Evolutionary conservation across 768 basidiomycete species (phyloP), one percentile per base, ranked within the genome.

Genomic region (Leccinum obscurum): DNA sequence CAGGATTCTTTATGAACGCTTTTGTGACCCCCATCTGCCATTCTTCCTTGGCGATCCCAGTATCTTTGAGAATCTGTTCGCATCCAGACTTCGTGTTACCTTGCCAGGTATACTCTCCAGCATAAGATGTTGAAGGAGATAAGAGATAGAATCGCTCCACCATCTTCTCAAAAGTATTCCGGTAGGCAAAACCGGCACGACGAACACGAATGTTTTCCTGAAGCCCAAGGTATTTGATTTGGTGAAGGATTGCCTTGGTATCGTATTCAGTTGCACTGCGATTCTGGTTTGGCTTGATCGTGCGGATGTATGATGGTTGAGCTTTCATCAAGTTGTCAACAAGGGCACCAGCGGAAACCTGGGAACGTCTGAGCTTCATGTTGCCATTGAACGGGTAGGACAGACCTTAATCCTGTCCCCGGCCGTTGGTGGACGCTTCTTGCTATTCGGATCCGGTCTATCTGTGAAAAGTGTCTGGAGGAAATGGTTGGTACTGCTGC

Each of bases 1-100:
- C 97, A 0, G 97, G 97, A 70, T 95, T 98, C 81, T 98, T 98
- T 77, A 99, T 98, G 75, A 99, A 99, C 0, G 96, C 96, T 70
- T 99, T 98, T 2, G 95, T 97, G 4, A 89, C 86, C 56, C 97
- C 97, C 95, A 98, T 97, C 75, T 99, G 97, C 97, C 97, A 99
- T 73, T 99, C 96, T 54, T 98, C 96, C 67, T 86, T 89, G 6
- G 92, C 85, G 67, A 99, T 98, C 28, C 97, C 96, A 13, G 95
- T 96, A 69, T 98, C 97, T 63, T 85, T 91, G 55, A 99, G 78
- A 62, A 99, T 98, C 66, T 86, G 85, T 73, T 93, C 86, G 71
- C 97, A 99, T 14, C 93, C 97, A 4, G 93, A 90, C 72, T 89
- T 88, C 13, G 94, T 69, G 67, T 95, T 92, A 6, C 95, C 94